These are phyloP conservation scores for Pleoardoris graminearum DNA, from an alignment of 2,329 filamentous ascomycete species.

Conservation along the genomic window DNA sequence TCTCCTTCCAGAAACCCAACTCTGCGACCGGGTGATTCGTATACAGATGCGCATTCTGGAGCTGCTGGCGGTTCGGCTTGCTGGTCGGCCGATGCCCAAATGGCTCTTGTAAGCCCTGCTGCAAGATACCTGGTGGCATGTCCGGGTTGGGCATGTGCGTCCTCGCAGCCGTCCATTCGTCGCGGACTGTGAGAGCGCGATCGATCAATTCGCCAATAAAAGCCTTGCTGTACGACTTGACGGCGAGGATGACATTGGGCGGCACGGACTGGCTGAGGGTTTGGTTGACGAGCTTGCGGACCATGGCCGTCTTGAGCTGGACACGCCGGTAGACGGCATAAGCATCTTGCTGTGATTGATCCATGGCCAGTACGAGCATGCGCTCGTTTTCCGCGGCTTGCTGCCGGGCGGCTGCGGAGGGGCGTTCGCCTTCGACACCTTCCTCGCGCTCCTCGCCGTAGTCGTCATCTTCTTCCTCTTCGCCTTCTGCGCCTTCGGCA, in stretches of 20 bases:
- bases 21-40: constrained; percentile 23
- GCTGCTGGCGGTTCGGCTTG: constrained; percentile 33
- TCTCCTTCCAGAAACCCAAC: constrained; percentile 34
- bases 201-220: constrained; percentile 79
- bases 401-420: constrained; percentile 63
- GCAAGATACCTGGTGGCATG: constrained; percentile 30
- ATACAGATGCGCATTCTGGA: constrained; percentile 31
- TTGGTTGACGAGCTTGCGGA: constrained; percentile 77
- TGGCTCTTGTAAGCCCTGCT: constrained; percentile 32
- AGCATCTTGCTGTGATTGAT: constrained; percentile 67
- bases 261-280: constrained; percentile 80
- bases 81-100: constrained; percentile 36
- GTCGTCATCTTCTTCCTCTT: constrained; percentile 54
- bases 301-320: constrained; percentile 68
- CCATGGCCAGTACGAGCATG: constrained; percentile 67
- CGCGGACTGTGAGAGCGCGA: constrained; percentile 69
- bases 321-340: constrained; percentile 73
- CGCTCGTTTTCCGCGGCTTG: constrained; percentile 69
- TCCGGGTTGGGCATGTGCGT: constrained; percentile 40
- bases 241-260: constrained; percentile 72
- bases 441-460: constrained; percentile 62
- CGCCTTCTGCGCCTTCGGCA: constrained; percentile 32
- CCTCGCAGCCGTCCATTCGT: constrained; percentile 66
- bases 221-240: constrained; percentile 74
- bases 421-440: constrained; percentile 53